Evolutionary conservation across 768 basidiomycete genomes (phyloP), one percentile per base, ranked within the genome.

Genomic region (Botryobasidium botryosum): DNA sequence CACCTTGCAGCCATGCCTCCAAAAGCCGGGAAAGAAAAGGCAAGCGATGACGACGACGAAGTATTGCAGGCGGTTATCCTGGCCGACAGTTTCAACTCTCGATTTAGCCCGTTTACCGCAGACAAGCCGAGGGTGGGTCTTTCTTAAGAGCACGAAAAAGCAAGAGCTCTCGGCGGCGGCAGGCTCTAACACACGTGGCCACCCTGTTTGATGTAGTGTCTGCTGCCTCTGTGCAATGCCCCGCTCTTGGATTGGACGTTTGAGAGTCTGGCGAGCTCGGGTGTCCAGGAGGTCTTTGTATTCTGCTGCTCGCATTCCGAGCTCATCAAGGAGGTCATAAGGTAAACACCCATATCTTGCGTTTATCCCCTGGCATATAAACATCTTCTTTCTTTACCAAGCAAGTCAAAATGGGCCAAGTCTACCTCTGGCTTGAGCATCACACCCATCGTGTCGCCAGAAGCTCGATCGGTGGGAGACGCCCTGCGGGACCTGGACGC

Each of bases 191-290:
- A 17, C 17, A 17, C 25, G 40, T 7, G n/a, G 24, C 23, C 40
- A 21, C 24, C 40, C n/a, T n/a, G n/a, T 28, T 5, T 17, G 2
- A 21, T 47, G 40, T 50, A 91, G 86, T 91, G 86, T 61, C 70
- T 97, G 8, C 68, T 97, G 20, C 94, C 92, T 1, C 73, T 97
- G 52, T 90, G 90, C 63, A 96, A 96, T 61, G 81, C 83, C 0
- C 81, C 90, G 3, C 64, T 99, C 25, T 69, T 99, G 27, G 85
- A 87, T 54, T 97, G 92, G 90, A 96, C 94, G 3, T 79, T 97
- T 49, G 94, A 99, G 58, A 82, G 82, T 58, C 72, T 99, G 28
- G 78, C 86, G 24, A 68, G 94, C n/a, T 86, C 88, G 27, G 88
- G 88, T 44, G 88, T 99, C 28, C 85, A 91, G 58, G 86, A 96